phyloP scores from a whole-genome alignment of 2,329 filamentous ascomycete genomes.

The Colletotrichum liriopes region DNA sequence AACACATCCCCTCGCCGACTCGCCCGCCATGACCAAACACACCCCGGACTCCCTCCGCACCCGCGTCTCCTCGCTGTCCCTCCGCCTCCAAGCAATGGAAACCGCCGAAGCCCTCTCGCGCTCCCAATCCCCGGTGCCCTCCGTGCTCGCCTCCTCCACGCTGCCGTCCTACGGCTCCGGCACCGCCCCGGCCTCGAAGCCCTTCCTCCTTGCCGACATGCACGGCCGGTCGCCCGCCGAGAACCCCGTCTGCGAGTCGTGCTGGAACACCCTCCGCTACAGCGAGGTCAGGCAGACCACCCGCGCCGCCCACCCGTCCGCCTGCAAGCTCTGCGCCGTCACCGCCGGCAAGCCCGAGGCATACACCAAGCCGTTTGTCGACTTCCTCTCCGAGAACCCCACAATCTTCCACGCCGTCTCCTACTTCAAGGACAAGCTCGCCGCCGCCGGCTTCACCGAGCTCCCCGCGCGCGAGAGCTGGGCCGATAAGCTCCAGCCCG shows the following conservation, averaged over 20 bases:
- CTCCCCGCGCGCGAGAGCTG: slow-evolving; percentile 86
- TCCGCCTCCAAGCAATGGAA: slow-evolving; percentile 58
- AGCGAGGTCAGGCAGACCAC: slow-evolving; percentile 40
- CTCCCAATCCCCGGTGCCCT: slow-evolving; percentile 47
- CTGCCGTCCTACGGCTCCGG: slow-evolving; percentile 34
- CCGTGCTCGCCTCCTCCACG: slow-evolving; percentile 47
- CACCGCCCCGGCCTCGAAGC: slow-evolving; percentile 45
- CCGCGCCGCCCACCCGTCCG: slow-evolving; percentile 42
- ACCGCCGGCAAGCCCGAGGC: slow-evolving; percentile 68
- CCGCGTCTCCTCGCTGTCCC: slow-evolving; percentile 61
- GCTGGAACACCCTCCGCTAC: slow-evolving; percentile 41
- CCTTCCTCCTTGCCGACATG: slow-evolving; percentile 66
- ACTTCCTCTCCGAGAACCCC: slow-evolving; percentile 91
- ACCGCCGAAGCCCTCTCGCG: slow-evolving; percentile 38
- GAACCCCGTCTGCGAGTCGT: slow-evolving; percentile 47
- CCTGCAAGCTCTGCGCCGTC: slow-evolving; percentile 57
- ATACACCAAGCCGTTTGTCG: slow-evolving; percentile 87
- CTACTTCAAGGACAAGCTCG: slow-evolving; percentile 82
- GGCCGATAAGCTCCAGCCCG: slow-evolving; percentile 78
- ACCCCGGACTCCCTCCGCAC: slow-evolving; percentile 61
- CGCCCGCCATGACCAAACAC: slow-evolving; percentile 60
- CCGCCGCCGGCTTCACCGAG: slow-evolving; percentile 81
- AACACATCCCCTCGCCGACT: slow-evolving; percentile 2
- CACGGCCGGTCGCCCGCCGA: slow-evolving; percentile 53
- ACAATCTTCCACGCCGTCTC: slow-evolving; percentile 94